Percentiles rank a stretch among this genome's conserved stretches.
Evolutionary conservation across 371 early-diverging fungal species (phyloP).

Genomic region (Haplosporangium sp.): DNA sequence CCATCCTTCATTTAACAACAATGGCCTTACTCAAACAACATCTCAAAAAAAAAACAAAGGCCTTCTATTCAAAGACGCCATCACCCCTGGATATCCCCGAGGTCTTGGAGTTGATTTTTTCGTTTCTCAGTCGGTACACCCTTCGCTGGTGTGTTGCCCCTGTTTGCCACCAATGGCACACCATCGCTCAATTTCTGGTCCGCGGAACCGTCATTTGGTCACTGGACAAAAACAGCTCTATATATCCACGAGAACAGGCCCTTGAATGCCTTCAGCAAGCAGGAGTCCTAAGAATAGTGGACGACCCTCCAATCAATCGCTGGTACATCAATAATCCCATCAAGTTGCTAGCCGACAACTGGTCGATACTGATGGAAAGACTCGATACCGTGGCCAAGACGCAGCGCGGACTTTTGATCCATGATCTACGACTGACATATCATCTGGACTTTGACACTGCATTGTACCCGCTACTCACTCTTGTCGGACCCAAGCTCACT

Average conservation of each 20-base stretch:
- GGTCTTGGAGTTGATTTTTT: not conserved
- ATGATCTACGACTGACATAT: not conserved
- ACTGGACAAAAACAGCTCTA: not conserved
- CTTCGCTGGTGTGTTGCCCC: not conserved
- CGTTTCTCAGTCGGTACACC: not conserved
- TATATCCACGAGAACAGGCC: too few relatives aligned
- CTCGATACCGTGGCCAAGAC: not conserved
- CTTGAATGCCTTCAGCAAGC: too few relatives aligned
- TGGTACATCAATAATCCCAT: too few relatives aligned
- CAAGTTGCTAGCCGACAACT: not conserved
- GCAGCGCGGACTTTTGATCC: not conserved
- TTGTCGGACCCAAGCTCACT: not conserved
- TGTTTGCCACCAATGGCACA: not conserved
- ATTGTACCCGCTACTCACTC: not conserved
- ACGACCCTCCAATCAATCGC: too few relatives aligned
- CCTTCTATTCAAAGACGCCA: too few relatives aligned
- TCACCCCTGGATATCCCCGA: not conserved
- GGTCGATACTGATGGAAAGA: not conserved
- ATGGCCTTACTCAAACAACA: too few relatives aligned
- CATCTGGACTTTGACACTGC: not conserved
- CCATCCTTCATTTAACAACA: too few relatives aligned
- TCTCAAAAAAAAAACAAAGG: too few relatives aligned
- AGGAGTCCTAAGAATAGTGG: too few relatives aligned
- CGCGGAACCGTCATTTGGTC: not conserved
- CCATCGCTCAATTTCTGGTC: not conserved